Base-by-base conservation (phyloP, 75 land plant species). In the Gnetum montanum region DNA sequence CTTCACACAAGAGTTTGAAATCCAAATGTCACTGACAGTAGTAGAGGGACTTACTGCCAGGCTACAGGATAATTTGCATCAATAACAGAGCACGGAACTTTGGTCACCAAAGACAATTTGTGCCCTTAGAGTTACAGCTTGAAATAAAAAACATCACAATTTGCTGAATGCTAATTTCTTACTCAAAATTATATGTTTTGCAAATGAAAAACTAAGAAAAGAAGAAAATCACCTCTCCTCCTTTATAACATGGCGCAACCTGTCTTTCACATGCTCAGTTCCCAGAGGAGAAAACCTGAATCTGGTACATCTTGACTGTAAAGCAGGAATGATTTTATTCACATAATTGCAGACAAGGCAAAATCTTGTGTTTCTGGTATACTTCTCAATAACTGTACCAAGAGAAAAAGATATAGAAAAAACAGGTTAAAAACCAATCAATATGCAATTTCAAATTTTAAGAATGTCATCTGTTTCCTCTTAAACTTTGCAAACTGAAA, bases 291-390 rank as follows among this genome's bases (percentile, higher is more conserved):
- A 77, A 80, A 92, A 92, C 3, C 89, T 64, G 49, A 92, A 92
- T 30, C 98, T 58, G 25, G 93, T 92, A 46, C 93, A 92, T 47
- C 98, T 83, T 34, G 86, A 88, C 56, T 88, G 94, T 49, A 93
- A 69, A 46, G 93, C 86, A 11, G 98, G 98, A 58, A 88, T 93
- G 48, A 93, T 81, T 61, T 87, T 93, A 68, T 90, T 84, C 36
- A 85, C 89, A 62, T 93, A 78, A 63, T 93, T 87, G 60, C 94
- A 88, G 11, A 93, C 84, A 24, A 93, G 79, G 36, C 89, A 75
- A 66, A 93, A 93, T 53, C 98, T 69, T n/a, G 98, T 84, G 54
- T 63, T 88, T 66, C 73, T 93, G 27, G 98, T 87, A 65, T 88
- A 88, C 35, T 82, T 88, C 69, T 93, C 98, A 59, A 93, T 94